Base-by-base conservation (phyloP, 202 grass and related monocot genomes). In the Elaeis oleifera region DNA sequence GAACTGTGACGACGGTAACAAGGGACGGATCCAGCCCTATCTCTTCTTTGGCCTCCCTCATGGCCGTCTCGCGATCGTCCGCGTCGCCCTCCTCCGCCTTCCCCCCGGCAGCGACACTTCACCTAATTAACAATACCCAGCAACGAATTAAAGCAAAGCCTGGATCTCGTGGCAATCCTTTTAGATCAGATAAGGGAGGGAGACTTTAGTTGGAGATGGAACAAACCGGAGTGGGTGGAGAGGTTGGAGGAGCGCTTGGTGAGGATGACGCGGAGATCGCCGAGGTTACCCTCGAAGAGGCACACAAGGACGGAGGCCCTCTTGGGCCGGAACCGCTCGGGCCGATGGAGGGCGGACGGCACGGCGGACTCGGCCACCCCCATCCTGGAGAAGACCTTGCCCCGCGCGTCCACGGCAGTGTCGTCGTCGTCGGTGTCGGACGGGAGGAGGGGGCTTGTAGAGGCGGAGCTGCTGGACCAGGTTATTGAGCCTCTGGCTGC, bases 41-140 rank as follows among this genome's bases (percentile, higher is more conserved):
- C 69, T 95, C 90, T 66, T 95, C 90, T 18, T 82, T 7, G 28
- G 90, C 90, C 62, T 95, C 90, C 55, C 86, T 68, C 21, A 90
- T 32, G 49, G 90, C 90, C 32, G 90, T 95, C 23, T 79, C 81
- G 72, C 60, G 70, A 18, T 60, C 83, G 19, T 95, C 86, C 24
- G 76, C 79, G 59, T 95, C 90, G 23, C 80, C 75, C 18, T 90
- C 83, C 3, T 95, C 90, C 24, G 71, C 62, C 60, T 95, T 95
- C 22, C 90, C 86, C 86, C 90, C 1, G 90, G 90, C 60, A 95
- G 64, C n/a, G 90, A 86, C 54, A 90, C 80, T 75, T 90, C 90
- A 7, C 90, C 90, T 95, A 44, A 44, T 44, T 13, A 13, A 44
- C 13, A 2, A 44, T 44, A 44, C 36, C 8, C 4, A 67, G 61